Conservation (phyloP, 495 filamentous ascomycete species). For the Chaetomidium leptoderma region DNA sequence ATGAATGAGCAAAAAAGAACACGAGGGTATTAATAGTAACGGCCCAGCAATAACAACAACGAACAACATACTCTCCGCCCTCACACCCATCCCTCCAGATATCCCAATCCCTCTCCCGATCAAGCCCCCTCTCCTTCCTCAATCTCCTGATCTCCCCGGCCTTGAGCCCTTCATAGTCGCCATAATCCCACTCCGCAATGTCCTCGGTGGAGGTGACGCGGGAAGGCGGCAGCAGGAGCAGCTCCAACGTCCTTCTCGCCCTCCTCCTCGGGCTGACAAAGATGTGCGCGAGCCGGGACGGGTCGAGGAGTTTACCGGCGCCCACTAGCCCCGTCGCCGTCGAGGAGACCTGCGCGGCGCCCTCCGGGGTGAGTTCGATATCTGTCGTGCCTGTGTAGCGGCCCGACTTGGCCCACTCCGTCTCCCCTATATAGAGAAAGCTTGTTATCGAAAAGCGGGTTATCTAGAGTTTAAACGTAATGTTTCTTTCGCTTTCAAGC, state of each 20-base stretch:
- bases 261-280: not conserved
- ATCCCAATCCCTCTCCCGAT: not conserved
- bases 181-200: not conserved
- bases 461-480: not conserved
- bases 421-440: not conserved
- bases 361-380: not conserved
- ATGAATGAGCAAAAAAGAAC: not conserved
- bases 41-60: not conserved
- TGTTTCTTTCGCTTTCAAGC: not conserved
- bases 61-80: not conserved
- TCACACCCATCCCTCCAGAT: conserved; percentile 2
- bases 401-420: not conserved
- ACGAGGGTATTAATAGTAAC: not conserved
- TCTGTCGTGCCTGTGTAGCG: not conserved
- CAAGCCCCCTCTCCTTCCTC: not conserved
- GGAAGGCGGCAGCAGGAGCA: not conserved
- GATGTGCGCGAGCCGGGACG: not conserved
- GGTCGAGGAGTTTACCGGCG: conserved; percentile 1
- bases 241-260: not conserved
- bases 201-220: not conserved
- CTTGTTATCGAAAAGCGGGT: not conserved
- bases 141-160: not conserved
- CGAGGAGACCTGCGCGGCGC: not conserved
- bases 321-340: not conserved
- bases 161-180: not conserved